Evolutionary conservation across 306 rosid genomes (phyloP), one percentile per base, ranked within the genome.

Genomic region (Pachyrhizus erosus): DNA sequence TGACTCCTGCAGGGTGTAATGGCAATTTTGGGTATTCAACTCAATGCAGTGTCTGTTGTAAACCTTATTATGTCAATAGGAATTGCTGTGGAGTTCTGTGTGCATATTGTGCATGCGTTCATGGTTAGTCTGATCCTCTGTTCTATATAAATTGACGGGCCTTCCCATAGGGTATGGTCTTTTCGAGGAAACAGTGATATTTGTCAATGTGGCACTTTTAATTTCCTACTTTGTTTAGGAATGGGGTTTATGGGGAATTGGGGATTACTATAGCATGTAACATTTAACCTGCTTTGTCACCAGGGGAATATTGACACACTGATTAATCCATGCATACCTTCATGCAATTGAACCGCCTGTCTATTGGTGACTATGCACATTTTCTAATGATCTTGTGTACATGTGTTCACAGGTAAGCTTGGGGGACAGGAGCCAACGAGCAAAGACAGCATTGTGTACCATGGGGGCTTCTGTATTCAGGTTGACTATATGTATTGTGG

Each of bases 381-480:
- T 78, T 79, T 43, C 77, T 75, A 39, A 62, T 64, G 75, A 27
- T 81, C 67, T 57, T 70, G 37, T 70, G 43, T 55, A 48, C 81
- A 76, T 71, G 52, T 83, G 81, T 73, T 73, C 75, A 68, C 87
- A 96, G 98, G 94, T 89, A 83, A 90, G 91, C 83, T 77, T 82
- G 33, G 99, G 99, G 62, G 87, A 96, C 39, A 91, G 94, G 82
- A 85, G 61, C 81, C 89, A 87, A 81, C 92, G 99, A 37, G 95
- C 97, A 85, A 87, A 64, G 82, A 76, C 89, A 88, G 99, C 99
- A 75, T 80, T 96, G 87, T 66, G 91, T 83, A 96, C 94, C 46
- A 89, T 96, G 94, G 99, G 99, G 57, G 97, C 99, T 80, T 96
- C 99, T 77, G 99, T 96, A 65, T 91, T 96, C 95, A 96, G 99